Conservation (phyloP, 2,329 filamentous ascomycete species). For the Didymella arachidicola region DNA sequence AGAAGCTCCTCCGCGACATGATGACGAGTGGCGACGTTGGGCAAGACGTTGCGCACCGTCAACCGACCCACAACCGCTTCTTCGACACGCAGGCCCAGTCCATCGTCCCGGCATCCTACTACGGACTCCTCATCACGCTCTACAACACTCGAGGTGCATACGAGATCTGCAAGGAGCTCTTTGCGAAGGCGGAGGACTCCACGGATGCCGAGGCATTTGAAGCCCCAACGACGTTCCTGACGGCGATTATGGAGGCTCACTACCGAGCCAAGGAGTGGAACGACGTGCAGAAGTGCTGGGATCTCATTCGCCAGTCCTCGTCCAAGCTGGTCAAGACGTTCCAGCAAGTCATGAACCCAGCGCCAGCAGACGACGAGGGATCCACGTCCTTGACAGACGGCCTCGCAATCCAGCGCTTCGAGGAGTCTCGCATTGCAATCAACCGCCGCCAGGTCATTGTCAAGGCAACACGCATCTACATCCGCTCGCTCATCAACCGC, state of each 20-base stretch:
- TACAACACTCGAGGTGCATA: slow-evolving; percentile 59
- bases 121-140: slow-evolving; percentile 64
- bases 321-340: slow-evolving; percentile 51
- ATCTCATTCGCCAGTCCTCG: slow-evolving; percentile 64
- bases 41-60: slow-evolving; percentile 36
- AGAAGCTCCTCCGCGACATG: slow-evolving; percentile 39
- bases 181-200: slow-evolving; percentile 30
- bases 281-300: slow-evolving; percentile 72
- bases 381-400: slow-evolving; percentile 36
- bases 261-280: slow-evolving; percentile 64
- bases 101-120: slow-evolving; percentile 60
- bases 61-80: slow-evolving; percentile 36
- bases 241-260: slow-evolving; percentile 72
- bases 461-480: slow-evolving; percentile 59
- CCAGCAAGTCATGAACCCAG: slow-evolving; percentile 45
- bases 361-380: slow-evolving; percentile 20
- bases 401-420: slow-evolving; percentile 26
- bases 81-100: slow-evolving; percentile 46
- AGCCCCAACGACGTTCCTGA: slow-evolving; percentile 52
- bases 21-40: slow-evolving; percentile 37
- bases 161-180: slow-evolving; percentile 48
- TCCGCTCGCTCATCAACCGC: slow-evolving; percentile 61
- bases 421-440: slow-evolving; percentile 34
- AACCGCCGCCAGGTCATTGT: slow-evolving; percentile 60
- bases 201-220: slow-evolving; percentile 27